A percentile compares a stretch with the other conserved stretches of the same genome.
Conservation (phyloP, 1,284 basidiomycete genomes). For the Clitocybe nebularis region DNA sequence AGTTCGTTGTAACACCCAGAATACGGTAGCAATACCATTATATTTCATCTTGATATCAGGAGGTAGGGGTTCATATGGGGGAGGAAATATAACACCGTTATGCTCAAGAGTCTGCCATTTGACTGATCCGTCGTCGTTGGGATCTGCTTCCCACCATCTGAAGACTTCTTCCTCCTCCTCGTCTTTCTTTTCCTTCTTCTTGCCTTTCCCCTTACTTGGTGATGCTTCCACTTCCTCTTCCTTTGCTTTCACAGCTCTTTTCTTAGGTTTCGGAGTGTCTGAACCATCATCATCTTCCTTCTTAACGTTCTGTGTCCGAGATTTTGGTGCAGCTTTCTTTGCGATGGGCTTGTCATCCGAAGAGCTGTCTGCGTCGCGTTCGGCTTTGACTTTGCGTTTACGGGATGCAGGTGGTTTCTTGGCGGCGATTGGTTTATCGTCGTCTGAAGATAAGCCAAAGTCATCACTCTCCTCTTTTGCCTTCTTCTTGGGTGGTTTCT, state of each 20-base stretch:
- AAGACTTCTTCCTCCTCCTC: conserved; percentile 70
- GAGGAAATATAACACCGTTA: conserved; percentile 94
- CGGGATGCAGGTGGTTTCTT: conserved; percentile 39
- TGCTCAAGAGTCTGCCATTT: conserved; percentile 96
- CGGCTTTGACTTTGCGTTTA: conserved; percentile 53
- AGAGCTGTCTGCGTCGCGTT: conserved; percentile 43
- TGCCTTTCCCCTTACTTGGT: conserved; percentile 39
- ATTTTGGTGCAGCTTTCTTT: conserved; percentile 37
- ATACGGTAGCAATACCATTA: conserved; percentile 56
- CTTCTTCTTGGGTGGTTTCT: conserved; percentile 62
- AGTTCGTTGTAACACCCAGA: conserved; percentile 13
- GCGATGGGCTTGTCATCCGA: conserved; percentile 40
- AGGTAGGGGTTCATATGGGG: conserved; percentile 88
- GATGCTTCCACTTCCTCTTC: conserved; percentile 31
- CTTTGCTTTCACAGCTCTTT: conserved; percentile 33
- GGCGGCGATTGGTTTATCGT: conserved; percentile 38
- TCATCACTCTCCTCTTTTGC: conserved; percentile 50
- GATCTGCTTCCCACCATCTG: conserved; percentile 82
- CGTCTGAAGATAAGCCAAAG: conserved; percentile 30
- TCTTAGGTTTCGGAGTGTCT: conserved; percentile 29
- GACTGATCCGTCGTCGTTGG: conserved; percentile 67
- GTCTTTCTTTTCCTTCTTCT: conserved; percentile 54
- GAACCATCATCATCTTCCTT: conserved; percentile 24
- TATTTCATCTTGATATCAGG: conserved; percentile 92
- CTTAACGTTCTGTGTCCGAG: conserved; percentile 31